Evolutionary conservation across 345 rosid species (phyloP), one percentile per base, ranked within the genome.

Genomic region (Salix arbutifolia): DNA sequence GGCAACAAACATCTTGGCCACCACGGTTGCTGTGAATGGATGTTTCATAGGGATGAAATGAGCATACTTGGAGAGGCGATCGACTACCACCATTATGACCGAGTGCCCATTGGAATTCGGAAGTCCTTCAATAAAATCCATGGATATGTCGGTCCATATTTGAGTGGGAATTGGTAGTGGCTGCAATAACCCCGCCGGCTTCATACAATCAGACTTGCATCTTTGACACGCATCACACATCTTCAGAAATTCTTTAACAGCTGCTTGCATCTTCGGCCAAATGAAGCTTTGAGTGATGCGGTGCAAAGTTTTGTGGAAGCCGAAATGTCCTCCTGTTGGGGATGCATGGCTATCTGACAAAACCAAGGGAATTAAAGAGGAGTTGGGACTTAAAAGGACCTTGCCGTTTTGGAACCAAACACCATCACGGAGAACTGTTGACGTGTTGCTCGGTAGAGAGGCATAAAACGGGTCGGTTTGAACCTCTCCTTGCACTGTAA

Each of bases 21-120:
- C 4, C 0, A 0, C 0, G 0, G 16, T 11, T 0, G 72, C 21
- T 10, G 46, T 64, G 11, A 21, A 65, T 0, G 56, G 80, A 12
- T 71, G 76, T 0, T 31, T 18, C 0, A 72, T 4, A 1, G 67
- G 16, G 2, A 77, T 18, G 5, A 77, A 77, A 6, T 65, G 25
- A 1, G 46, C 21, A 25, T 46, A 35, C 5, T 78, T 65, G 0
- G 31, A 17, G 7, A 78, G n/a, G 0, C 30, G 1, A 1, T 35
- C 42, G 0, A 71, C 33, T 0, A 65, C 67, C 0, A 65, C 72
- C 28, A 65, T 18, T 0, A 77, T 19, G 0, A 56, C 5, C 1
- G 64, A 0, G 1, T 50, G n/a, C 0, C 71, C 61, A 0, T 26
- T 56, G 0, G 67, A 65, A 0, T 0, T 6, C 0, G 67, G 76